Percentiles rank a stretch among this genome's conserved stretches.
These are phyloP conservation scores for Corinectria fuckeliana DNA, from an alignment of 2,329 filamentous ascomycete genomes.

Conservation along the genomic window DNA sequence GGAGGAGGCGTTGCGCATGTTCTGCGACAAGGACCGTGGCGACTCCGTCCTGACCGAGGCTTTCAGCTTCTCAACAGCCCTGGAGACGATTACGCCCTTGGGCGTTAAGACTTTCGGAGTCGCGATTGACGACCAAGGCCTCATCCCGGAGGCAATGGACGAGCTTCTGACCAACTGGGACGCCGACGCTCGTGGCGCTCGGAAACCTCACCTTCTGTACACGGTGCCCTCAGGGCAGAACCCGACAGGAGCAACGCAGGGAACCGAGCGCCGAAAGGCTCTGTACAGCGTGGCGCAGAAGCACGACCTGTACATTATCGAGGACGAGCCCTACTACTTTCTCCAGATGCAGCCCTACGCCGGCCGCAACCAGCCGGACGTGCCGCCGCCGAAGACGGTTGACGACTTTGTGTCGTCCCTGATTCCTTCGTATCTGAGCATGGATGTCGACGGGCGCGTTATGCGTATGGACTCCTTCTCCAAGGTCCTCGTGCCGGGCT, in stretches of 20 bases:
- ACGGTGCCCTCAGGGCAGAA: conserved; percentile 83
- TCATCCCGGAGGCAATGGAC: conserved; percentile 60
- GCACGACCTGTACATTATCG: conserved; percentile 85
- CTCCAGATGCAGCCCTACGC: conserved; percentile 84
- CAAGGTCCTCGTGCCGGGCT: conserved; percentile 86
- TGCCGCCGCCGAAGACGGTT: conserved; percentile 64
- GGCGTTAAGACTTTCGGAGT: conserved; percentile 60
- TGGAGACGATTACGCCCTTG: conserved; percentile 63
- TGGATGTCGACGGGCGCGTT: conserved; percentile 87
- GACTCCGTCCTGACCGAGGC: conserved; percentile 87
- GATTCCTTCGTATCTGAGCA: conserved; percentile 73
- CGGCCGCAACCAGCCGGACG: conserved; percentile 55
- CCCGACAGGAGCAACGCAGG: conserved; percentile 85
- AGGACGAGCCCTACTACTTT: conserved; percentile 96
- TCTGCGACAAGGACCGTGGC: conserved; percentile 71
- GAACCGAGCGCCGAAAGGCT: conserved; percentile 68
- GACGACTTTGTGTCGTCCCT: conserved; percentile 72
- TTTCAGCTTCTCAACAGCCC: conserved; percentile 83
- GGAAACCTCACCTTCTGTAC: conserved; percentile 63
- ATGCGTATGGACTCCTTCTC: conserved; percentile 92
- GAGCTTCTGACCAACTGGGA: conserved; percentile 59
- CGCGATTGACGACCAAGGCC: conserved; percentile 59
- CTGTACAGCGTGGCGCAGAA: conserved; percentile 82
- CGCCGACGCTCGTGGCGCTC: conserved; percentile 47
- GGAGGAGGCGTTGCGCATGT: conserved; percentile 83